phyloP scores from a whole-genome alignment of 257 asterid species.

The Ilex asprella region DNA sequence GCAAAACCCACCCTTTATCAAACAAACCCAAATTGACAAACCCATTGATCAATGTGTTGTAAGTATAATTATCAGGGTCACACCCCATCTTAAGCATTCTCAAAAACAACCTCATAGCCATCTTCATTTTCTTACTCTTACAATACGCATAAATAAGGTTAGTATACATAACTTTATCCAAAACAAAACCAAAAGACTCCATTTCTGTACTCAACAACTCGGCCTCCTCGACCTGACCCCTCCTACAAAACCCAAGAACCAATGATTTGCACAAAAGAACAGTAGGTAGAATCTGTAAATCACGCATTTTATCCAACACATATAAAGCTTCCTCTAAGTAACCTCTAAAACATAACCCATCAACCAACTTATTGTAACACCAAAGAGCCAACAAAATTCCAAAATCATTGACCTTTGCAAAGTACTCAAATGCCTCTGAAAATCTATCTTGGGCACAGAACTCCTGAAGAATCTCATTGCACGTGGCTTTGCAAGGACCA shows the following conservation, averaged over 20 bases:
- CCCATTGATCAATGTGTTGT: slow-evolving; percentile 47
- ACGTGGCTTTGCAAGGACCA: slow-evolving; percentile 29
- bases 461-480: slow-evolving; percentile 34
- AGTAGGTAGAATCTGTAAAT: slow-evolving; percentile 35
- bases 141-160: slow-evolving; percentile 44
- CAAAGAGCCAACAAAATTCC: slow-evolving; percentile 20
- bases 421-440: slow-evolving; percentile 41
- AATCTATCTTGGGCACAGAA: slow-evolving; percentile 26
- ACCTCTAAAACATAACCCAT: slow-evolving; percentile 36
- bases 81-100: slow-evolving; percentile 52
- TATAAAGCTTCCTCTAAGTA: slow-evolving; percentile 39
- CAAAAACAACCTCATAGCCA: slow-evolving; percentile 52
- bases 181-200: slow-evolving; percentile 40
- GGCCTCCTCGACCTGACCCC: slow-evolving; percentile 50
- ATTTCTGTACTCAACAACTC: slow-evolving; percentile 36
- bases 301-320: slow-evolving; percentile 35
- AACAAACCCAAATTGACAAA: slow-evolving; percentile 38
- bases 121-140: slow-evolving; percentile 44
- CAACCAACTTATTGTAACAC: slow-evolving; percentile 44
- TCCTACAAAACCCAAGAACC: slow-evolving; percentile 34
- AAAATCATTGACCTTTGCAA: slow-evolving; percentile 22
- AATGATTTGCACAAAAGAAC: slow-evolving; percentile 42
- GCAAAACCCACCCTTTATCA: slow-evolving; percentile 34
- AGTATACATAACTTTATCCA: slow-evolving; percentile 45
- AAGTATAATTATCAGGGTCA: slow-evolving; percentile 44